Conservation (phyloP, 192 early-diverging fungal genomes). For the Coemansia sp. region DNA sequence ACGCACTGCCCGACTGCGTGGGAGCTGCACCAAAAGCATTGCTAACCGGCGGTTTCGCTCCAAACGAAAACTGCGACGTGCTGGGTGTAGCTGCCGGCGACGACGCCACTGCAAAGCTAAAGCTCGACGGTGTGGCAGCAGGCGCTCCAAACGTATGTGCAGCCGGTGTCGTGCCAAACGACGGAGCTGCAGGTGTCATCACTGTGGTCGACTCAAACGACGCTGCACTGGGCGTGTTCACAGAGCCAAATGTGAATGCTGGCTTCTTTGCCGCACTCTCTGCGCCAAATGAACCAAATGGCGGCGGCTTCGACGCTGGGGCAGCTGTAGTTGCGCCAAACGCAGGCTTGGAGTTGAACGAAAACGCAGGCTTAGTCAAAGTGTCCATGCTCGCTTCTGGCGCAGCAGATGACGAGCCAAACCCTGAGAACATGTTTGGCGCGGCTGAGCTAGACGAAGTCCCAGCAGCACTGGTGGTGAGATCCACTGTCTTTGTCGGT, state of each 20-base stretch:
- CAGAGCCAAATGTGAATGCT: conserved; percentile 22
- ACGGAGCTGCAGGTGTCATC: conserved; percentile 31
- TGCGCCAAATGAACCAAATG: conserved; percentile 7
- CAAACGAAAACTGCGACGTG: conserved; percentile 25
- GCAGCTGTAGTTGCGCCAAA: conserved; percentile 6
- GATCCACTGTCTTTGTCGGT: conserved; percentile 33
- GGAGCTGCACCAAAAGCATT: conserved; percentile 27
- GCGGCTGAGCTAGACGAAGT: conserved; percentile 12
- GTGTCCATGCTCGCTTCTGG: conserved; percentile 10
- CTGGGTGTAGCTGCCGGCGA: conserved; percentile 29
- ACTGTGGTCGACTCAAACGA: conserved; percentile 35
- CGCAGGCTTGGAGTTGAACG: conserved; percentile 5
- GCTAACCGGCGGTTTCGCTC: conserved; percentile 16
- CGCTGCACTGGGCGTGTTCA: conserved; percentile 49
- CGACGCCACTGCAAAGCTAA: conserved; percentile 33
- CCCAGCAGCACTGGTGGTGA: conserved; percentile 11
- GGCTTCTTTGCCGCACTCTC: conserved; percentile 27
- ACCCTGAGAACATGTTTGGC: conserved; percentile 1
- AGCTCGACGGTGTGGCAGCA: conserved; percentile 31
- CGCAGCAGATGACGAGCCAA: conserved; percentile 12
- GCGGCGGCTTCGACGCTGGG: conserved; percentile 10
- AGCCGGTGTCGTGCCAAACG: conserved; percentile 25
- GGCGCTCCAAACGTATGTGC: conserved; percentile 35
- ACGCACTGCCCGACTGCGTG: conserved; percentile 8
- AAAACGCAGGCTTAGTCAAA: conserved; percentile 3